phyloP scores from a whole-genome alignment of 2,329 filamentous ascomycete species.

The Fusarium ambrosium region DNA sequence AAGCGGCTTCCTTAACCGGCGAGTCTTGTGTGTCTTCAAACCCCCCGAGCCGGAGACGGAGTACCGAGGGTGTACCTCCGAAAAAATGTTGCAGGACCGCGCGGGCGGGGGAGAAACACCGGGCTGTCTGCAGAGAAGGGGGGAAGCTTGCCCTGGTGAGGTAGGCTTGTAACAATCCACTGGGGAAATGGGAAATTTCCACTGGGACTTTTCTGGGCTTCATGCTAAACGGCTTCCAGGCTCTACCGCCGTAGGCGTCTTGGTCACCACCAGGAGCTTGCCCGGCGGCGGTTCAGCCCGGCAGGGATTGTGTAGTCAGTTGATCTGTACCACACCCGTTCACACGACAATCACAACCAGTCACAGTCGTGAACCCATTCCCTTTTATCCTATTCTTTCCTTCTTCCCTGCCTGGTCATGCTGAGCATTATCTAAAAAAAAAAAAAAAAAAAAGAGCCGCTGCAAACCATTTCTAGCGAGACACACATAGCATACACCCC shows the following conservation, averaged over 20 bases:
- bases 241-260: constrained; percentile 1
- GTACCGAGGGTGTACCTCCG: constrained; percentile 4
- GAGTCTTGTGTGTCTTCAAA: not conserved
- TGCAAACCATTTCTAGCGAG: not conserved
- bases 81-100: not conserved
- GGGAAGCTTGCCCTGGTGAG: not conserved
- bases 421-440: not conserved
- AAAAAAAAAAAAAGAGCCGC: not conserved
- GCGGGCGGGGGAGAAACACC: not conserved
- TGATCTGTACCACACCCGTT: constrained; percentile 23
- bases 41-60: constrained; percentile 1
- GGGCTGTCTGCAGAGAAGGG: not conserved
- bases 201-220: not conserved
- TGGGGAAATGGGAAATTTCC: not conserved
- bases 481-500: not conserved
- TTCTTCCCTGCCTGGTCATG: not conserved
- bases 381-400: constrained; percentile 11
- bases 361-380: not conserved
- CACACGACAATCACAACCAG: constrained; percentile 3
- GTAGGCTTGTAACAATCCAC: constrained; percentile 2
- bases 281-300: constrained; percentile 16
- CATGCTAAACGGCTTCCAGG: not conserved
- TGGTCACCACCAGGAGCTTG: not conserved
- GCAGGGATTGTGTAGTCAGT: constrained; percentile 32
- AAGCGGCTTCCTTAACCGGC: not conserved